These are phyloP conservation scores for Candida pseudoglaebosa DNA, from an alignment of 805 yeast genomes.

Conservation along the genomic window DNA sequence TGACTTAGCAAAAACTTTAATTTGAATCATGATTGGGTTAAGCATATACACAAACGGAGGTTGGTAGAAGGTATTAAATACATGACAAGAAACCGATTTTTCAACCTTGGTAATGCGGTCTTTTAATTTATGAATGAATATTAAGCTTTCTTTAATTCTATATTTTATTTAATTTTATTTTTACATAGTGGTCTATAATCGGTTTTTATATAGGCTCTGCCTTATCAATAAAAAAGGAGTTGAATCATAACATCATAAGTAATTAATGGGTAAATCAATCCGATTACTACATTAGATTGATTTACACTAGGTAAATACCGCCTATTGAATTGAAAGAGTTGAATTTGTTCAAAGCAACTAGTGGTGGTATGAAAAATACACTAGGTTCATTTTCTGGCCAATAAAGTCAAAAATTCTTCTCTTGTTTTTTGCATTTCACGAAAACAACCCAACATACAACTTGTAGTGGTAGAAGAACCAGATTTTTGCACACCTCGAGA, in stretches of 20 bases:
- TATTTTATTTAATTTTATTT: too few species aligned
- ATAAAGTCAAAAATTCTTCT: slow-evolving; percentile 85
- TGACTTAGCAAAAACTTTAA: slow-evolving; percentile 20
- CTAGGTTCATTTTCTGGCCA: slow-evolving; percentile 50
- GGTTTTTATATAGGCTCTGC: slow-evolving; percentile 13
- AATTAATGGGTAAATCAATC: slow-evolving; percentile 1
- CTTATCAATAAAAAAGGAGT: slow-evolving; percentile 18
- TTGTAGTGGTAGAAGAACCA: slow-evolving; percentile 88
- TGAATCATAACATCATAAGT: slow-evolving; percentile 30
- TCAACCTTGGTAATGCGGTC: too few species aligned
- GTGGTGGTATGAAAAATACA: slow-evolving; percentile 6
- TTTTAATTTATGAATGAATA: too few species aligned
- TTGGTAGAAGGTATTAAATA: too few species aligned
- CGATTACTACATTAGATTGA: slow-evolving; percentile 13
- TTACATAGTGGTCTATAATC: not conserved
- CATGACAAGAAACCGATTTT: too few species aligned
- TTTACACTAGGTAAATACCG: slow-evolving; percentile 7
- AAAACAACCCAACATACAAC: slow-evolving; percentile 97
- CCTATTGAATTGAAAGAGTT: slow-evolving; percentile 34
- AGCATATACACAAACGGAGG: too few species aligned
- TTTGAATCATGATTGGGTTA: not conserved
- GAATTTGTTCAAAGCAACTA: slow-evolving; percentile 19
- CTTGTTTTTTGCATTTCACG: slow-evolving; percentile 91
- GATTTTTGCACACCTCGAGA: slow-evolving; percentile 96
- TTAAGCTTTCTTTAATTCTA: too few species aligned